Evolutionary conservation across 2,329 filamentous ascomycete species (phyloP), one percentile per base, ranked within the genome.

Genomic region (Fusarium sp.): DNA sequence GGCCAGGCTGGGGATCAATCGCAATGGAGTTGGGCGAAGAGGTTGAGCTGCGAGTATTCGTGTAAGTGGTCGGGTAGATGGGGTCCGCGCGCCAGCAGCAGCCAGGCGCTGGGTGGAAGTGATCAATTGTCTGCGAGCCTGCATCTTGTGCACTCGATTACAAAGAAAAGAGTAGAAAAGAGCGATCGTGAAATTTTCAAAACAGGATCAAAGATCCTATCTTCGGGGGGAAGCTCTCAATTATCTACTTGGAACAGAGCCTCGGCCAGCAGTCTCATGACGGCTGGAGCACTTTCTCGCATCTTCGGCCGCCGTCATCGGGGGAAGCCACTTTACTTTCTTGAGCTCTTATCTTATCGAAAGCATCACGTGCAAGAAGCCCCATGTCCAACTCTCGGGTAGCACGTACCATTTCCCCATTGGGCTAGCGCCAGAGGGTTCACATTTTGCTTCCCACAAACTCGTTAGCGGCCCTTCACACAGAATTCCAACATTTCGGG

Each of bases 371-470:
- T 84, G 83, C 60, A 20, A 57, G 59, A 75, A 80, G 79, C 81
- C 81, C 81, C 80, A 76, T 81, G 76, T 70, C 76, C 76, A 73
- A 72, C 72, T 71, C 63, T 67, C 66, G 69, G 70, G 65, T 63
- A 68, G 60, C 63, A 73, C 66, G 71, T 66, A 70, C 63, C 27
- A 27, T 50, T 63, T 65, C 80, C 78, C 47, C 66, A 82, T 80
- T 57, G 57, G 79, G 79, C 68, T 82, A 84, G 83, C 78, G 75
- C 73, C 80, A 78, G 82, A 85, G 83, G 83, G 83, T 82, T 83
- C 82, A 82, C 80, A 83, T 81, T 85, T 84, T 83, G 77, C 79
- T 81, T 82, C 82, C 81, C 83, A 84, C 83, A 84, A 84, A 84
- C 80, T 83, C 81, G 81, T 78, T 82, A 83, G 81, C 76, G 80